Base-by-base conservation (phyloP, 2,329 filamentous ascomycete genomes). In the Hypoxylon sp. region DNA sequence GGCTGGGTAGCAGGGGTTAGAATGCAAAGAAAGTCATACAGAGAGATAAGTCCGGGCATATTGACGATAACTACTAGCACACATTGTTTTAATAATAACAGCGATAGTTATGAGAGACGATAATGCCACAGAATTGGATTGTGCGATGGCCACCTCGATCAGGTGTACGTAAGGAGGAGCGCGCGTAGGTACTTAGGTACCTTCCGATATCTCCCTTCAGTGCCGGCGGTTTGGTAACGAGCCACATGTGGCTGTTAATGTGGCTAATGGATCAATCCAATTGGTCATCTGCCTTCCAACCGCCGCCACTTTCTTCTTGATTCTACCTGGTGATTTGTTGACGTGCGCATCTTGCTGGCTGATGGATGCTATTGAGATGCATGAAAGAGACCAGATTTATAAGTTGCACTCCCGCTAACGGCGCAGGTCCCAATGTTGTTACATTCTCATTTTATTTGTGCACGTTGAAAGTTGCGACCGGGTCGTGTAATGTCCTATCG, bases 331-430 rank as follows among this genome's bases (percentile, higher is more conserved):
- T 69, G 51, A 61, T 55, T 54, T 63, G 64, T 68, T 72, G 69
- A 72, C 69, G 66, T 68, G 59, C 64, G 64, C 69, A 72, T 68
- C 64, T 64, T 70, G 69, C 69, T 68, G 69, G 69, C 69, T 72
- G 58, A 67, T 22, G 54, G 64, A 44, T 11, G 37, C 40, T 31
- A 48, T 20, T 37, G 42, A 44, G 25, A 59, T 69, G 49, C n/a
- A 27, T 27, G 13, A 56, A 44, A 60, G 25, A 20, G 46, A 17
- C 25, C 30, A 49, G 8, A 25, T 46, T 65, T 60, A 68, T 25
- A 57, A 42, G 33, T 35, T 25, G 35, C 30, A 46, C 37, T 6
- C 17, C 14, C 25, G 6, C 33, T 40, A 33, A 27, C n/a, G 20
- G 25, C 17, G 27, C n/a, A 30, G n/a, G 30, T 7, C 35, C 20